Percentiles rank a stretch among this genome's conserved stretches.
Evolutionary conservation across 2,329 filamentous ascomycete genomes (phyloP).

Genomic region (Microdochium nivale): DNA sequence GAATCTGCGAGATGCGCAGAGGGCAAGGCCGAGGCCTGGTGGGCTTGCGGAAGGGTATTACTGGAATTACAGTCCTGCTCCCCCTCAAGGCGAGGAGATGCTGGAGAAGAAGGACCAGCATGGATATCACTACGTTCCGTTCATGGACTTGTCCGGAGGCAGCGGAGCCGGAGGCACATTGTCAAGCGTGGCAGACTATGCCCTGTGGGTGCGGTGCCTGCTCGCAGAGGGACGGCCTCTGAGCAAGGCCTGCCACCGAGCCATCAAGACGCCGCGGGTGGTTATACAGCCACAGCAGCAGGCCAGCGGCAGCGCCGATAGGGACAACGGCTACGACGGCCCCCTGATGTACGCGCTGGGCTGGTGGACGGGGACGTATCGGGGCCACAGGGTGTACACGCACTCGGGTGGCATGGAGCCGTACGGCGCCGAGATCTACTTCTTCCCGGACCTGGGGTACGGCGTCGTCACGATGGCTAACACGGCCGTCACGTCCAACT

Average conservation of each 20-base stretch:
- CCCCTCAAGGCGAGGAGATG: not conserved
- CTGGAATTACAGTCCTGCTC: conserved; percentile 19
- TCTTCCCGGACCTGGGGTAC: conserved; percentile 33
- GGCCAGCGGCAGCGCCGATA: conserved; percentile 1
- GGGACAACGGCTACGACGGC: conserved; percentile 17
- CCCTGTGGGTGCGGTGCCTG: conserved; percentile 40
- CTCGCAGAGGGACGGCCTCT: conserved; percentile 28
- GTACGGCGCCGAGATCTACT: conserved; percentile 32
- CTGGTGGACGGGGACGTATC: conserved; percentile 27
- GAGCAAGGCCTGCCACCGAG: conserved; percentile 18
- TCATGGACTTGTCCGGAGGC: conserved; percentile 15
- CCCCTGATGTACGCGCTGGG: conserved; percentile 30
- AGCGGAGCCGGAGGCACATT: conserved; percentile 33
- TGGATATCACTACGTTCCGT: conserved; percentile 15
- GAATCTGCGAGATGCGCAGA: conserved; percentile 17
- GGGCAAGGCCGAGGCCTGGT: conserved; percentile 13
- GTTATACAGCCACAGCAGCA: conserved; percentile 5
- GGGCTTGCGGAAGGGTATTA: conserved; percentile 32
- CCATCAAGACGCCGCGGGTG: conserved; percentile 23
- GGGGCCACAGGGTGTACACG: conserved; percentile 29
- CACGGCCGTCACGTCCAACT: conserved; percentile 29
- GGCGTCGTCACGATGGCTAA: conserved; percentile 35
- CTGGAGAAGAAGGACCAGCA: not conserved
- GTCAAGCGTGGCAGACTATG: conserved; percentile 39
- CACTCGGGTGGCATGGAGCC: conserved; percentile 35